Conservation (phyloP, 192 early-diverging fungal genomes). For the Podila epigama region DNA sequence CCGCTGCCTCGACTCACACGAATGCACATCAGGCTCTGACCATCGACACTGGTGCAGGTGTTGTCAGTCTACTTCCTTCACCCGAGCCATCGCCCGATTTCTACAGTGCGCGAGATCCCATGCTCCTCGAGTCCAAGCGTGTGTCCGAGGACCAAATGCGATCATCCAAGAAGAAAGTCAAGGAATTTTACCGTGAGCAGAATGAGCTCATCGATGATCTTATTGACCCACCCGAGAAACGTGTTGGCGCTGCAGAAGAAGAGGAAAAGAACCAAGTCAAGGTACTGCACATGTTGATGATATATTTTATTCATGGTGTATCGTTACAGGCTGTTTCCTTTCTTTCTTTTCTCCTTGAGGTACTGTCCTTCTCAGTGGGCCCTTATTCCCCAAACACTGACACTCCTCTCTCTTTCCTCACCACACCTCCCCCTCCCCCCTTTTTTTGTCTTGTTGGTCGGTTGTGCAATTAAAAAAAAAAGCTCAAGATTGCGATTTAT, state of each 20-base stretch:
- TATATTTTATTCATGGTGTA: too few species aligned
- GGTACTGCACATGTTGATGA: too few species aligned
- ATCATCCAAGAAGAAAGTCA: constrained; percentile 55
- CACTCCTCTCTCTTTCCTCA: background rate
- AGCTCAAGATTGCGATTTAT: constrained; percentile 73
- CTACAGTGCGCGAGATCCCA: constrained; percentile 47
- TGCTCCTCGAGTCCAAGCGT: constrained; percentile 46
- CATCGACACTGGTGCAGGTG: constrained; percentile 13
- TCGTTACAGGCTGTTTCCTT: too few species aligned
- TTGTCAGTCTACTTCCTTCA: constrained; percentile 4
- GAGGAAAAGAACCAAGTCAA: constrained; percentile 44
- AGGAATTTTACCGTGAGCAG: constrained; percentile 80
- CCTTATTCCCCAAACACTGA: background rate
- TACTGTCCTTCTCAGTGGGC: too few species aligned
- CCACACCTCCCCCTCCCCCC: background rate
- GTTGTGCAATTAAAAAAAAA: too few species aligned
- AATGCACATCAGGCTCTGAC: constrained; percentile 2
- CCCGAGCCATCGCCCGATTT: constrained; percentile 31
- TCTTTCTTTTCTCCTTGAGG: too few species aligned
- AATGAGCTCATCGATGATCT: constrained; percentile 84
- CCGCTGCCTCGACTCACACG: background rate
- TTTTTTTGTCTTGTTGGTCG: background rate
- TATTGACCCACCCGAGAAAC: constrained; percentile 59
- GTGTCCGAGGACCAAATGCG: constrained; percentile 60
- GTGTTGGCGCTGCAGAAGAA: constrained; percentile 47